Evolutionary conservation across 768 basidiomycete genomes (phyloP), one percentile per base, ranked within the genome.

Genomic region (Leucocoprinus birnbaumii): DNA sequence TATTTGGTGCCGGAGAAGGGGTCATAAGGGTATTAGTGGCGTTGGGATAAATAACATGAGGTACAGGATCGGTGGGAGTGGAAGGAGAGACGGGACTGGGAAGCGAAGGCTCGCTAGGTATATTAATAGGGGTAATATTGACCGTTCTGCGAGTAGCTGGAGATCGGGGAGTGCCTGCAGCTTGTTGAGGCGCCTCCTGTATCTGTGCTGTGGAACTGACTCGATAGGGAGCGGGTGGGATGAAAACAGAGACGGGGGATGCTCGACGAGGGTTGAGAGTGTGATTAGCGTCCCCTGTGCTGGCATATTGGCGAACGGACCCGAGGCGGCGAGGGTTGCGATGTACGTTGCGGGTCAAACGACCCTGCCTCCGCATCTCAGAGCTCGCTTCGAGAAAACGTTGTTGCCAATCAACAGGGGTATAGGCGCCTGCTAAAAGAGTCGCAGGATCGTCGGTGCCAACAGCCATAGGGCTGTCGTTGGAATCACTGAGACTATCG

Each of bases 1-100:
- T 76, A 5, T 79, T 67, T 0, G 81, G 81, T 5, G 82, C 72
- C 3, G 84, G 80, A 2, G 83, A 83, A 24, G 83, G 80, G n/a
- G 73, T 68, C 22, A 71, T 42, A 55, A 72, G 49, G 35, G 64
- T 43, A 27, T 63, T 65, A 37, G 61, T 55, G 37, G 69, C 62
- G 49, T 58, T 47, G 22, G 57, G 61, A 54, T 62, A 62, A 45
- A 63, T 59, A 34, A 52, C 58, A 41, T 64, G 62, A 19, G 64
- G 60, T 21, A 63, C 59, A 41, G 67, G 67, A 26, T 66, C 65
- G 48, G 58, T 55, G 26, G 71, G 71, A 13, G 62, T 61, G 14
- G 61, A 42, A 48, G 66, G 67, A 51, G 68, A 61, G 35, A 56
- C 59, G 24, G 71, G 67, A 37, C 69, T 66, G 9, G 67, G 56